phyloP scores from a whole-genome alignment of 345 rosid genomes.

The Toxicodendron radicans region DNA sequence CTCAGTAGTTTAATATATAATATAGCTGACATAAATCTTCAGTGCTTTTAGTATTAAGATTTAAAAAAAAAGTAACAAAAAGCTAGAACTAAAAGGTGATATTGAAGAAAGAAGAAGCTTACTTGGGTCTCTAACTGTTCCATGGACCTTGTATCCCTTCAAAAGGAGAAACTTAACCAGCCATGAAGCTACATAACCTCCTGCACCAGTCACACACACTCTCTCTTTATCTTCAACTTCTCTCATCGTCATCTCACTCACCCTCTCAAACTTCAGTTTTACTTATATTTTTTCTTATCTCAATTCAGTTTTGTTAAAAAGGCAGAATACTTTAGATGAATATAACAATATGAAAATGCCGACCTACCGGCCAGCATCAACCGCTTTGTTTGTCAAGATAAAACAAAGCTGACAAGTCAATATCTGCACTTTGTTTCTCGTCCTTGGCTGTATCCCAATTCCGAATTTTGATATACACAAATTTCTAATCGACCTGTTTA shows the following conservation, averaged over 20 bases:
- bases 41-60: background rate
- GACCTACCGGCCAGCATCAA: no score
- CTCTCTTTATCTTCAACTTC: slow-evolving; percentile 27
- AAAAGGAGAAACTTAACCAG: slow-evolving; percentile 57
- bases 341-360: no score
- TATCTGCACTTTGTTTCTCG: background rate
- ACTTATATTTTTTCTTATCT: background rate
- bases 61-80: background rate
- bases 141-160: slow-evolving; percentile 49
- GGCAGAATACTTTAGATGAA: background rate
- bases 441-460: background rate
- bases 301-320: background rate
- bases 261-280: background rate
- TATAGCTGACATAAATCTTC: background rate
- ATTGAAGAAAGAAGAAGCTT: slow-evolving; percentile 5
- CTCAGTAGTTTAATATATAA: background rate
- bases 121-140: slow-evolving; percentile 62
- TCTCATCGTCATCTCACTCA: background rate
- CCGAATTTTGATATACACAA: no score
- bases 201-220: slow-evolving; percentile 66
- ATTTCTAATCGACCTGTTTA: background rate
- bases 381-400: background rate
- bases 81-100: background rate
- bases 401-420: background rate
- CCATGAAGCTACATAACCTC: slow-evolving; percentile 55